Evolutionary conservation across 2,329 filamentous ascomycete species (phyloP).

Genomic region (Aspergillus unguis): DNA sequence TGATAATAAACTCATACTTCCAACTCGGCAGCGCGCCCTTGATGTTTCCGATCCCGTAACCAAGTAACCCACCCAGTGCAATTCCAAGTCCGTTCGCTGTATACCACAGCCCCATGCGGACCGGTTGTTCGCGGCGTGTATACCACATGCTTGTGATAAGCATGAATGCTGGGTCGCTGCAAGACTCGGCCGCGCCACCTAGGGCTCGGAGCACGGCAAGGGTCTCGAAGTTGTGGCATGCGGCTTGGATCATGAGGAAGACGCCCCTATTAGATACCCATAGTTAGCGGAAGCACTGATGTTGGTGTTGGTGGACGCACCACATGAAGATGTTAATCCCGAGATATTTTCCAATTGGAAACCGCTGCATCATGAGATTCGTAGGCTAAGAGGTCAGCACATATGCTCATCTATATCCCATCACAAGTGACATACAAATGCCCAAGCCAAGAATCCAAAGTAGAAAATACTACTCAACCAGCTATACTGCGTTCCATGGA

Average conservation of each 20-base stretch:
- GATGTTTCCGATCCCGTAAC: slow-evolving; percentile 61
- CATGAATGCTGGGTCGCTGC: slow-evolving; percentile 60
- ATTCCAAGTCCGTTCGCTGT: slow-evolving; percentile 59
- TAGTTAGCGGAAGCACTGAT: neutral
- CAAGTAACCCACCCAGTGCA: slow-evolving; percentile 55
- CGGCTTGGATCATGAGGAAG: slow-evolving; percentile 53
- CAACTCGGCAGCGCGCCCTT: slow-evolving; percentile 56
- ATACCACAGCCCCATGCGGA: slow-evolving; percentile 60
- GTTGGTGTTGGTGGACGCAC: slow-evolving; percentile 21
- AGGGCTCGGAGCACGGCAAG: slow-evolving; percentile 57
- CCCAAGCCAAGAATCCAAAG: slow-evolving; percentile 55
- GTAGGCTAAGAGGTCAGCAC: slow-evolving; percentile 37
- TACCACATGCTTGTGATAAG: slow-evolving; percentile 66
- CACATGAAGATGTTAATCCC: slow-evolving; percentile 58
- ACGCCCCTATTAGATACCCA: slow-evolving; percentile 35
- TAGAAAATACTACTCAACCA: slow-evolving; percentile 57
- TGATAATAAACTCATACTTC: slow-evolving; percentile 68
- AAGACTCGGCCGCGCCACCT: slow-evolving; percentile 56
- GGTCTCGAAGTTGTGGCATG: slow-evolving; percentile 53
- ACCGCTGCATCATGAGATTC: slow-evolving; percentile 52
- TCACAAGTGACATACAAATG: slow-evolving; percentile 30
- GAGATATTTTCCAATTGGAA: slow-evolving; percentile 55
- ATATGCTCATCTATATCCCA: neutral
- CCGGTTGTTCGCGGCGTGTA: slow-evolving; percentile 60
- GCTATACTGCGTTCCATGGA: slow-evolving; percentile 58